phyloP scores from a whole-genome alignment of 768 basidiomycete species.

The Suillus alpinus region DNA sequence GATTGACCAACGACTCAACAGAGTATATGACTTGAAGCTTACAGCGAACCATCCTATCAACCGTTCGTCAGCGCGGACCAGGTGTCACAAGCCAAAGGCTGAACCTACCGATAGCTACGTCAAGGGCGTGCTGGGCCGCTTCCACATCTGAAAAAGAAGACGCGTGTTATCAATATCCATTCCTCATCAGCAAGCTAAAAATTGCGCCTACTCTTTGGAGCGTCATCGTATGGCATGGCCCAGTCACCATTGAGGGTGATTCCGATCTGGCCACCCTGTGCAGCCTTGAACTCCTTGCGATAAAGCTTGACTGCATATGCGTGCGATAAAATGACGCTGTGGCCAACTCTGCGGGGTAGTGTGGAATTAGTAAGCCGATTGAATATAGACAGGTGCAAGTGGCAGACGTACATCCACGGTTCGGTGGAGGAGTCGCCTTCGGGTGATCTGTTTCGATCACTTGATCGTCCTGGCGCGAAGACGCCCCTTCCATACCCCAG shows the following conservation, averaged over 20 bases:
- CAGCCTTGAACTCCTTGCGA: conserved; percentile 59
- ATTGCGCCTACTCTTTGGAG: conserved; percentile 54
- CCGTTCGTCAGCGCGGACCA: conserved; percentile 17
- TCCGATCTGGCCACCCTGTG: conserved; percentile 67
- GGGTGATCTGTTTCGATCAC: conserved; percentile 55
- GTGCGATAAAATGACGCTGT: conserved; percentile 66
- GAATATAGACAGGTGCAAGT: neutral
- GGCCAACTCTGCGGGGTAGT: conserved; percentile 52
- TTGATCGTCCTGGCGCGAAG: conserved; percentile 70
- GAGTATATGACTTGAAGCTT: conserved; percentile 17
- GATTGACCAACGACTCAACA: neutral
- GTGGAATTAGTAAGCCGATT: neutral
- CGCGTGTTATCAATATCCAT: conserved; percentile 1
- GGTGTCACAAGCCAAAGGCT: conserved; percentile 26
- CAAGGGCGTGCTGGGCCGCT: conserved; percentile 70
- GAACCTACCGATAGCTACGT: conserved; percentile 63
- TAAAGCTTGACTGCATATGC: conserved; percentile 66
- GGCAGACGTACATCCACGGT: conserved; percentile 60
- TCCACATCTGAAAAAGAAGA: conserved; percentile 46
- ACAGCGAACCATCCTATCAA: conserved; percentile 56
- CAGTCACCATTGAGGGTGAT: conserved; percentile 79
- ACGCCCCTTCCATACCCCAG: conserved; percentile 70
- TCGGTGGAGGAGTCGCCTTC: conserved; percentile 65
- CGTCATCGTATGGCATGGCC: conserved; percentile 70
- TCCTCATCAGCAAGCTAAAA: neutral